phyloP scores from a whole-genome alignment of 2,329 filamentous ascomycete species.

The Colletotrichum liriopes region DNA sequence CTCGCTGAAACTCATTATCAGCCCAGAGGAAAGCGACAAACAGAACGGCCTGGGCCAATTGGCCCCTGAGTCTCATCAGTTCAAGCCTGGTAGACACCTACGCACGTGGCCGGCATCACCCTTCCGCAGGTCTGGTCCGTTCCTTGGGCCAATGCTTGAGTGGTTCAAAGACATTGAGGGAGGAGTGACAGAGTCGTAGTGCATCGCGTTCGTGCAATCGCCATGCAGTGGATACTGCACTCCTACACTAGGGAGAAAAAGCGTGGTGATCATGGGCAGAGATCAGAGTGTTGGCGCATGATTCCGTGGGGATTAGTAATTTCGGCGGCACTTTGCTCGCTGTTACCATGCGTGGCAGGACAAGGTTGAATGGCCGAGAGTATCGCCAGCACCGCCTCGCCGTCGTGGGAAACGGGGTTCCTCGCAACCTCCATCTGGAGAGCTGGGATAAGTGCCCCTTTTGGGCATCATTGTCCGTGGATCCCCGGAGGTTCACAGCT shows the following conservation, averaged over 20 bases:
- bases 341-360: constrained; percentile 31
- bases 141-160: not conserved
- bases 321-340: constrained; percentile 39
- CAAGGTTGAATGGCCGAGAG: constrained; percentile 38
- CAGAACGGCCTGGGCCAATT: not conserved
- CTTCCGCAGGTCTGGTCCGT: not conserved
- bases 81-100: not conserved
- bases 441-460: not conserved
- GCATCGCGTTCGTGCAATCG: not conserved
- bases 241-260: not conserved
- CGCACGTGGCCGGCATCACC: not conserved
- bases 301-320: constrained; percentile 36
- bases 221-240: not conserved
- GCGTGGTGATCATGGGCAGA: constrained; percentile 5
- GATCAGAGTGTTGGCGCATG: constrained; percentile 21
- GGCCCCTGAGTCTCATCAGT: not conserved
- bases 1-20: constrained; percentile 34
- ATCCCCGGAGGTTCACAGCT: not conserved
- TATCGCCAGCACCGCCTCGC: constrained; percentile 32
- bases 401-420: not conserved
- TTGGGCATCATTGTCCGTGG: not conserved
- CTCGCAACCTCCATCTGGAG: constrained; percentile 12
- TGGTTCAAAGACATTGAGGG: not conserved
- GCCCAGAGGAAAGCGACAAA: not conserved
- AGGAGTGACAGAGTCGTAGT: not conserved